phyloP scores from a whole-genome alignment of 371 early-diverging fungal species.

The Rozella allomycis region DNA sequence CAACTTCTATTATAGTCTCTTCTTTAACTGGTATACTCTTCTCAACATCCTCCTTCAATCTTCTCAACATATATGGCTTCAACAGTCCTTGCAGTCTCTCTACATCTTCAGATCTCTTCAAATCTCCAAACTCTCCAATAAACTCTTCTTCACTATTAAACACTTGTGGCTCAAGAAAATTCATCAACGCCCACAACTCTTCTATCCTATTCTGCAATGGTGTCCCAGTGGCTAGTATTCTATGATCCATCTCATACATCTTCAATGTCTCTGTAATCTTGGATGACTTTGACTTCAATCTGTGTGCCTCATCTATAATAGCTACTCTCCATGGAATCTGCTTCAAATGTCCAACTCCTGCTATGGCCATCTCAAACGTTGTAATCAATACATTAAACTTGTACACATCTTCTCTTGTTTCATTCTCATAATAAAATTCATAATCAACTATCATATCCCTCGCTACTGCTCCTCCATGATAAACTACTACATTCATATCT shows the following conservation, averaged over 20 bases:
- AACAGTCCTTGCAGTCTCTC: conserved; percentile 39
- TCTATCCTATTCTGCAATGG: conserved; percentile 82
- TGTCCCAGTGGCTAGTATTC: conserved; percentile 65
- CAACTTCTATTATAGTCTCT: conserved; percentile 68
- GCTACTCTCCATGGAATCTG: conserved; percentile 59
- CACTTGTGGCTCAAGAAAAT: conserved; percentile 67
- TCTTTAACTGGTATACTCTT: conserved; percentile 61
- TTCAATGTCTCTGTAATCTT: conserved; percentile 45
- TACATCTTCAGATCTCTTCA: conserved; percentile 54
- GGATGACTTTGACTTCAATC: conserved; percentile 63
- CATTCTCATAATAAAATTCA: conserved; percentile 44
- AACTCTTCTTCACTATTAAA: conserved; percentile 43
- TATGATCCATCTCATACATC: conserved; percentile 40
- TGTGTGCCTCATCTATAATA: conserved; percentile 90
- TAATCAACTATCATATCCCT: conserved; percentile 39
- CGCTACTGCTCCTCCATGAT: conserved; percentile 34
- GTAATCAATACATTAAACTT: conserved; percentile 70
- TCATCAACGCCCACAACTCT: conserved; percentile 74
- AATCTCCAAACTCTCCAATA: conserved; percentile 47
- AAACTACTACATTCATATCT: conserved; percentile 45
- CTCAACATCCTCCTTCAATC: conserved; percentile 69
- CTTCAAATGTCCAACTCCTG: conserved; percentile 41
- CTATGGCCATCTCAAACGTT: conserved; percentile 63
- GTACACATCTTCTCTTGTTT: conserved; percentile 18
- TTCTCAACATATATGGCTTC: conserved; percentile 48